Evolutionary conservation across 2,329 filamentous ascomycete genomes (phyloP), one percentile per base, ranked within the genome.

Genomic region (Pseudogymnoascus sp.): DNA sequence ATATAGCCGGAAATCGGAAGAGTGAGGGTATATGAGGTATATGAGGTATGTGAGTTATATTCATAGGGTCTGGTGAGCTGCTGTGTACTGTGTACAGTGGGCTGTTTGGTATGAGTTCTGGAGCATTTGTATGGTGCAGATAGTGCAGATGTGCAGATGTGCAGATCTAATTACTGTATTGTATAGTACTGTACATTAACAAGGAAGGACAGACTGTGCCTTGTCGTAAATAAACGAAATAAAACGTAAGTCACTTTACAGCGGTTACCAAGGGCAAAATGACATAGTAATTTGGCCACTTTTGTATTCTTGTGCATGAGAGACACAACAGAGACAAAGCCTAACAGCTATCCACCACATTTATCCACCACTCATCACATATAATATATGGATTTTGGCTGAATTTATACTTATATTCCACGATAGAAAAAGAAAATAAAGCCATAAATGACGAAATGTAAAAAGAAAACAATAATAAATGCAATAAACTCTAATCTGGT

Each of bases 221-320:
- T 55, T 55, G 44, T 55, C 31, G n/a, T 33, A 17, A 55, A 55
- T 55, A 55, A 55, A 55, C 48, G 48, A 55, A 55, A 51, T 10
- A 17, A 17, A 12, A 8, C 44, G n/a, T n/a, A 5, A 12, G 12
- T 10, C 35, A 41, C 42, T 9, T 12, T 9, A 9, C 48, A 33
- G 48, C 48, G 48, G 48, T 33, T 15, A 55, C n/a, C 9, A 12
- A 33, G 27, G 48, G 48, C 48, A 55, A 55, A 55, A 55, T 55
- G 48, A 55, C 48, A 55, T 55, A 15, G 44, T 51, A 17, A 48
- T 42, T 42, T 9, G 15, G 29, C 42, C 13, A 17, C 27, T 10
- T 21, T 21, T 21, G 21, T 21, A 21, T 21, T 21, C 21, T 21
- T 15, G 44, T 31, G 44, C 13, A 12, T 25, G 42, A 48, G 25